These are phyloP conservation scores for Crataegus laevigata DNA, from an alignment of 306 rosid species.

Conservation along the genomic window DNA sequence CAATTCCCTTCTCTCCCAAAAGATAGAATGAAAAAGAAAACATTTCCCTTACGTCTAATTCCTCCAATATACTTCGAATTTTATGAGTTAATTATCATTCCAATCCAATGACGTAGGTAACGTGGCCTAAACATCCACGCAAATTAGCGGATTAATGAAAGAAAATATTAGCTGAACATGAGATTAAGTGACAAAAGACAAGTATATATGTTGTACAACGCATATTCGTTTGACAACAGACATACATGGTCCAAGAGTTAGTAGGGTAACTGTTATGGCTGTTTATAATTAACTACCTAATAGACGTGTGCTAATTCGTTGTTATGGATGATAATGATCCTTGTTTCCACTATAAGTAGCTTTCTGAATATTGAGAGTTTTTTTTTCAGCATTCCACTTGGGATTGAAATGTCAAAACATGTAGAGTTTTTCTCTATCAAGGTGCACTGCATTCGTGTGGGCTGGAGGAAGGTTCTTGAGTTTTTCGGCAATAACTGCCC, in stretches of 20 bases:
- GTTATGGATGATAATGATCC: neutral
- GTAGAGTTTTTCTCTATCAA: no score
- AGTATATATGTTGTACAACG: neutral
- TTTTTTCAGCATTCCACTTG: no score
- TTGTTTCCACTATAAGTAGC: no score
- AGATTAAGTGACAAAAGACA: neutral
- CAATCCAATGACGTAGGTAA: neutral
- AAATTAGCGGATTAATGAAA: neutral
- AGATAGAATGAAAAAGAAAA: neutral
- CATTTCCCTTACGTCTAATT: neutral
- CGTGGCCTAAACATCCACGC: neutral
- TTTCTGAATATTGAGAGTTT: no score
- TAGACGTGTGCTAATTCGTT: neutral
- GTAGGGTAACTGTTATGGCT: neutral
- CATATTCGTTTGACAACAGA: neutral
- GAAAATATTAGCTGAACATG: neutral
- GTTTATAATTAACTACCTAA: neutral
- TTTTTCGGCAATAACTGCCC: no score
- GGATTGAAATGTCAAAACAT: no score
- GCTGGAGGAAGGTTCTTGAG: no score
- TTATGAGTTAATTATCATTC: no score
- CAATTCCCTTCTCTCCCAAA: neutral
- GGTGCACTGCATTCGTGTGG: no score
- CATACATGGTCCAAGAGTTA: neutral
- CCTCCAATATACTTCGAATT: neutral